Base-by-base conservation (phyloP, 2,329 filamentous ascomycete species). In the Colletotrichum sp. region DNA sequence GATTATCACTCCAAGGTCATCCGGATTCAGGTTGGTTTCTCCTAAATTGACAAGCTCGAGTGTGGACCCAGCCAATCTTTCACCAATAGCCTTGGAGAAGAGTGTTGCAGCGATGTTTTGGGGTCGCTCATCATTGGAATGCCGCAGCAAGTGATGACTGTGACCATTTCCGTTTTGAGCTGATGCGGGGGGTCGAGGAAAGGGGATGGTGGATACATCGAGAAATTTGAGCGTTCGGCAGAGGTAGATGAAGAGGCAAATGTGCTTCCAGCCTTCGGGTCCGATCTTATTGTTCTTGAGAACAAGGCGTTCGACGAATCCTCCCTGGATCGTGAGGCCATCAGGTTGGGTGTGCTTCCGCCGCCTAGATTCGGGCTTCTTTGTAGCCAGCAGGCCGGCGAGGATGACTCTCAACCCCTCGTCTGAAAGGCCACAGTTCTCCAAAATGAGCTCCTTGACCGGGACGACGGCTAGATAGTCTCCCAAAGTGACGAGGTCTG, bases 401-500 rank as follows among this genome's bases (percentile, higher is more conserved):
- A 99, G 90, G 57, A 99, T 92, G 21, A 98, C 94, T 21, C 97
- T 91, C 8, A 98, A 88, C 5, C 95, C 95, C 83, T 98, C 96
- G 80, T 99, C 96, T 2, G 91, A 95, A 49, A 99, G 86, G 8
- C 95, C 95, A 76, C 95, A 96, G 82, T 98, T 95, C 81, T 98
- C 96, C 71, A 99, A 86, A 8, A 98, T 89, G 1, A 99, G 86
- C 81, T 98, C 95, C 79, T 95, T 94, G 4, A 99, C 93, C 0
- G 97, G 96, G 1, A 99, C 96, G 8, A 99, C 93, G 7, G 97
- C 96, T 55, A 99, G 89, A 88, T 96, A 99, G 83, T 99, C 97
- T 66, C 96, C 95, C 3, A 99, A 89, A 0, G 97, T 98, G 67
- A 96, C 85, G 30, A 98, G 89, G 82, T 99, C 97, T 4, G 94